Base-by-base conservation (phyloP, 169 alveolate species). In the Amoebophrya sp. region DNA sequence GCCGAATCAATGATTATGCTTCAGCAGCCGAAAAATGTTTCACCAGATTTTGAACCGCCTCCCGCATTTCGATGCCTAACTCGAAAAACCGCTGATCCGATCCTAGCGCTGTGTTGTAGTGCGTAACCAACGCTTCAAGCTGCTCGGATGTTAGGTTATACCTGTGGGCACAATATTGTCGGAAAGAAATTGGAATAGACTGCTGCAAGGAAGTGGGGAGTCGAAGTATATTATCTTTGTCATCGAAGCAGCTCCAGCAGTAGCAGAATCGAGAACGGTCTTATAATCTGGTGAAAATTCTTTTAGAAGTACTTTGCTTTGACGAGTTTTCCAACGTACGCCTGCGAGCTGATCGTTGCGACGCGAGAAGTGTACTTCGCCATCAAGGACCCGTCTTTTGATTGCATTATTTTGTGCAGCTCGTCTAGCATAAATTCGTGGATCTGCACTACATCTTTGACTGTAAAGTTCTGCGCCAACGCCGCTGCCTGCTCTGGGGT, bases 51-150 rank as follows among this genome's bases (percentile, higher is more conserved):
- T 65, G 83, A 10, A 65, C 83, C 38, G 83, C 83, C 26, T 65
- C 83, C 83, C 83, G 83, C 83, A 65, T 65, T 18, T 65, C 83
- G 83, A 65, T 65, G 2, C 83, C 83, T 29, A 65, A 36, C 83
- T 65, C 83, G 26, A 65, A 65, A 65, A 65, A 65, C 33, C 83
- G 83, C 10, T 65, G 39, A 36, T 65, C 2, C 83, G 83, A 6
- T 1, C 83, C 83, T 36, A 65, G 26, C 83, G 18, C 38, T 26
- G 2, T 6, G 2, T 65, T 1, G 26, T 65, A 65, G 33, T 65
- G 2, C 36, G 36, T 18, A 1, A 65, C 83, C 26, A 65, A 6
- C 33, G 83, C 83, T 26, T 65, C 83, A 6, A 65, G 83, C 83
- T 65, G 33, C 83, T 65, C 83, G 33, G 39, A 26, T 29, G 36